phyloP scores from a whole-genome alignment of 2,329 filamentous ascomycete genomes.

The Microcyclosporella mali region DNA sequence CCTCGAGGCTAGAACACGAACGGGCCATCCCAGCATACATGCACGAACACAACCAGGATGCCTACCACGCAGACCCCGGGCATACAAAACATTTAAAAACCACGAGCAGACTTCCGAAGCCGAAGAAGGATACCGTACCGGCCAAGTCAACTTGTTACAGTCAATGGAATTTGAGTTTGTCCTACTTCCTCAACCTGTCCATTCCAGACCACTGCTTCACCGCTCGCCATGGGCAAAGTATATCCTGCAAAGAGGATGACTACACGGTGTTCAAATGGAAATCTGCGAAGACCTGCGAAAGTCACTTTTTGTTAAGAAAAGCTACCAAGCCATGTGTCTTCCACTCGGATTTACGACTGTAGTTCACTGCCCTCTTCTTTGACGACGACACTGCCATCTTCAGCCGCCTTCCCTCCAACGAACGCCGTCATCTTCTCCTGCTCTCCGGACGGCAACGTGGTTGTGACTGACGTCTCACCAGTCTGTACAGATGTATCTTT shows the following conservation, averaged over 20 bases:
- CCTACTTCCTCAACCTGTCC: too few relatives aligned
- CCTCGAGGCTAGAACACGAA: too few relatives aligned
- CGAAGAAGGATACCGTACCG: too few relatives aligned
- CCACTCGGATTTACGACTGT: background rate
- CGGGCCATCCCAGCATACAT: too few relatives aligned
- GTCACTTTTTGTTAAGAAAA: background rate
- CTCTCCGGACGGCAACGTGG: constrained; percentile 20
- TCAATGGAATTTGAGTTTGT: too few relatives aligned
- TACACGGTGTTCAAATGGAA: too few relatives aligned
- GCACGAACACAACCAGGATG: too few relatives aligned
- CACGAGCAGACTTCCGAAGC: too few relatives aligned
- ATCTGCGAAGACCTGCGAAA: background rate
- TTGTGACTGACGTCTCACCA: constrained; percentile 11
- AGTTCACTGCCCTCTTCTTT: constrained; percentile 21
- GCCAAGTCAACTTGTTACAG: too few relatives aligned
- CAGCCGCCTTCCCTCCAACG: constrained; percentile 26
- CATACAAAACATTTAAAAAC: too few relatives aligned
- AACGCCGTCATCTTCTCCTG: constrained; percentile 26
- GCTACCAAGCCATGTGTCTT: background rate
- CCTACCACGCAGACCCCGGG: too few relatives aligned
- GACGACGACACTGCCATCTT: constrained; percentile 31
- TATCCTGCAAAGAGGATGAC: background rate
- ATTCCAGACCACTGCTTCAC: background rate
- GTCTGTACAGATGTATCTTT: constrained; percentile 14
- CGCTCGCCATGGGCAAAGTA: background rate